Conservation (phyloP, 441 rosid genomes). For the Brassica balearica region DNA sequence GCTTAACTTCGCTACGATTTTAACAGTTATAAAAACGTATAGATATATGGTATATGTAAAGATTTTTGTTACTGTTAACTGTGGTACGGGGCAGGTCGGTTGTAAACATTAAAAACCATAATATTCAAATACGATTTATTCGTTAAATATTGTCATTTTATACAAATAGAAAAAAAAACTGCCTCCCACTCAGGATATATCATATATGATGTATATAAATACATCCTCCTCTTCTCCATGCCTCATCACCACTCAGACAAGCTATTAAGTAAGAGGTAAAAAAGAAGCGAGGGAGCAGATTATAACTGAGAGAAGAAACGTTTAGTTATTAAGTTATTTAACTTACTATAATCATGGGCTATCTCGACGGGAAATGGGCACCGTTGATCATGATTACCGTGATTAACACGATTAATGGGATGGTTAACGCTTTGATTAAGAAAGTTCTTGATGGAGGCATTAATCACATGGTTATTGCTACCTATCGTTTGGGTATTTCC, state of each 20-base stretch:
- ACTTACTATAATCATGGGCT: conserved; percentile 38
- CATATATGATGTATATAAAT: conserved; percentile 22
- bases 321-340: conserved; percentile 1
- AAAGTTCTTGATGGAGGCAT: conserved; percentile 57
- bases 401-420: conserved; percentile 45
- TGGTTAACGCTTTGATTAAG: conserved; percentile 56
- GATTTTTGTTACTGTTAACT: too few relatives aligned
- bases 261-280: neutral
- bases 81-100: too few relatives aligned
- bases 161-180: neutral
- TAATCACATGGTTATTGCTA: conserved; percentile 57
- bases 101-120: too few relatives aligned
- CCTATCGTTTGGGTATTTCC: conserved; percentile 57
- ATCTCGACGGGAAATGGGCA: conserved; percentile 47
- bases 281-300: neutral
- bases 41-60: too few relatives aligned
- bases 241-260: conserved; percentile 27
- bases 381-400: conserved; percentile 47
- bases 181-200: conserved; percentile 15
- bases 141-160: neutral
- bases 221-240: neutral
- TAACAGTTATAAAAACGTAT: too few relatives aligned
- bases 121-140: neutral
- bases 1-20: too few relatives aligned
- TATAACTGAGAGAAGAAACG: neutral